Evolutionary conservation across 2,329 filamentous ascomycete genomes (phyloP).

Genomic region (Hawksworthiomyces lignivorus): DNA sequence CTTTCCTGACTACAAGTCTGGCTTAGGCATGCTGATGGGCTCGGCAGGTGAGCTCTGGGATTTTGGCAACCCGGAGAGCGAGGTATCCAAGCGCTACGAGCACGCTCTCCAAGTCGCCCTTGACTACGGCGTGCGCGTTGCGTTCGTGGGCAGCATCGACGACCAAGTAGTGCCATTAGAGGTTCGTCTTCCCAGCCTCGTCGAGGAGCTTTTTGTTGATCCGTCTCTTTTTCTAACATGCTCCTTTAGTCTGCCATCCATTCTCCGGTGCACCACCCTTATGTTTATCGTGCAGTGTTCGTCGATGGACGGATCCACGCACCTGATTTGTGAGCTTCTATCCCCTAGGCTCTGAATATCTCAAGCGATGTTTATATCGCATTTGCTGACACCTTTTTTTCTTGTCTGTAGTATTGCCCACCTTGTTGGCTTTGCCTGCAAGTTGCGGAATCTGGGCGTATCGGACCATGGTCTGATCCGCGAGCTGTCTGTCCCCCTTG

Average conservation of each 20-base stretch:
- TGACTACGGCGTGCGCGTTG: slow-evolving; percentile 71
- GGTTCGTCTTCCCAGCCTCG: slow-evolving; percentile 35
- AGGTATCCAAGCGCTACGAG: slow-evolving; percentile 75
- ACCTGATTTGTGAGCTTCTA: slow-evolving; percentile 75
- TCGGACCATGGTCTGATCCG: slow-evolving; percentile 89
- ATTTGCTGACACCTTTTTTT: neutral
- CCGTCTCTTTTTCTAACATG: slow-evolving; percentile 7
- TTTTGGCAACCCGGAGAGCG: slow-evolving; percentile 74
- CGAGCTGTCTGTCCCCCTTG: slow-evolving; percentile 79
- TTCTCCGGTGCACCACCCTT: slow-evolving; percentile 76
- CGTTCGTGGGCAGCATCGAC: slow-evolving; percentile 90
- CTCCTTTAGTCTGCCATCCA: slow-evolving; percentile 68
- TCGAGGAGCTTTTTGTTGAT: neutral
- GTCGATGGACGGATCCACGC: slow-evolving; percentile 88
- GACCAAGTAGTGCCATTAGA: slow-evolving; percentile 93
- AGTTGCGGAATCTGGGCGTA: slow-evolving; percentile 86
- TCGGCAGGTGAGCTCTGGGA: slow-evolving; percentile 93
- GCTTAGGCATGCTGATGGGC: slow-evolving; percentile 77
- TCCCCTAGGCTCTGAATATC: no score
- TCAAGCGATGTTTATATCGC: neutral
- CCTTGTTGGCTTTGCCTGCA: slow-evolving; percentile 85
- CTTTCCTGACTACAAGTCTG: slow-evolving; percentile 84
- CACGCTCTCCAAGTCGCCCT: slow-evolving; percentile 66
- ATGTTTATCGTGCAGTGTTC: slow-evolving; percentile 93
- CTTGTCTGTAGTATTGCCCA: slow-evolving; percentile 58